A percentile compares a stretch with the other conserved stretches of the same genome.
phyloP scores from a whole-genome alignment of 768 basidiomycete species.

The Serendipita sp. region DNA sequence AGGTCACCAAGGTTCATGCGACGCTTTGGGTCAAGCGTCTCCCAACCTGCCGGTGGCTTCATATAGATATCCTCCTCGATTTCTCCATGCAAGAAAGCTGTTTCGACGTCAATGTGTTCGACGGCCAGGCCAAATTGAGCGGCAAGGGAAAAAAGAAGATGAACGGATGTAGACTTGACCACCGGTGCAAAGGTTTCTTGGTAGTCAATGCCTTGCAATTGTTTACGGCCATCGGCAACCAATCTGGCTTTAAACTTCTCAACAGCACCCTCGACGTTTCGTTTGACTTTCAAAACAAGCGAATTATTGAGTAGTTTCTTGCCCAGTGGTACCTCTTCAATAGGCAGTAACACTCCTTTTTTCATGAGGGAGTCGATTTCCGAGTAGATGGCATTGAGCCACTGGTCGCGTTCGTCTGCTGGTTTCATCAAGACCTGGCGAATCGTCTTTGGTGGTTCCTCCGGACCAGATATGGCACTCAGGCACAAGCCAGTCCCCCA shows the following conservation, averaged over 20 bases:
- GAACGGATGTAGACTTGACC: slow-evolving; percentile 1
- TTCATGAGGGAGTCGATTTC: neutral
- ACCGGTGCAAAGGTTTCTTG: slow-evolving; percentile 7
- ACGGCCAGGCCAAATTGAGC: neutral
- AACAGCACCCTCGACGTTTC: neutral
- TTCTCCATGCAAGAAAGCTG: slow-evolving; percentile 6
- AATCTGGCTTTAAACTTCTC: slow-evolving; percentile 8
- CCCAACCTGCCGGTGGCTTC: neutral
- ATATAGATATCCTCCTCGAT: slow-evolving; percentile 6
- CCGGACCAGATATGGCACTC: neutral
- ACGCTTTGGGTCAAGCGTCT: neutral
- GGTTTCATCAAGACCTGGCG: neutral
- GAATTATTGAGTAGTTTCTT: neutral
- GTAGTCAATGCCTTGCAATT: slow-evolving; percentile 1
- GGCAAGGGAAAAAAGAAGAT: neutral
- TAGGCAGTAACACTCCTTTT: neutral
- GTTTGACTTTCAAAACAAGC: neutral
- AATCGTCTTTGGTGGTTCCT: neutral
- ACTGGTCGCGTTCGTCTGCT: neutral
- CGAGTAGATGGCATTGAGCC: neutral
- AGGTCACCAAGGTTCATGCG: neutral
- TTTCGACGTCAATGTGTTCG: slow-evolving; percentile 7
- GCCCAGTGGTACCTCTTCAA: neutral
- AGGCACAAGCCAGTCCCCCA: neutral
- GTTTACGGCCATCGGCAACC: slow-evolving; percentile 2